Base-by-base conservation (phyloP, 495 filamentous ascomycete genomes). In the Aspergillus carlsbadensis region DNA sequence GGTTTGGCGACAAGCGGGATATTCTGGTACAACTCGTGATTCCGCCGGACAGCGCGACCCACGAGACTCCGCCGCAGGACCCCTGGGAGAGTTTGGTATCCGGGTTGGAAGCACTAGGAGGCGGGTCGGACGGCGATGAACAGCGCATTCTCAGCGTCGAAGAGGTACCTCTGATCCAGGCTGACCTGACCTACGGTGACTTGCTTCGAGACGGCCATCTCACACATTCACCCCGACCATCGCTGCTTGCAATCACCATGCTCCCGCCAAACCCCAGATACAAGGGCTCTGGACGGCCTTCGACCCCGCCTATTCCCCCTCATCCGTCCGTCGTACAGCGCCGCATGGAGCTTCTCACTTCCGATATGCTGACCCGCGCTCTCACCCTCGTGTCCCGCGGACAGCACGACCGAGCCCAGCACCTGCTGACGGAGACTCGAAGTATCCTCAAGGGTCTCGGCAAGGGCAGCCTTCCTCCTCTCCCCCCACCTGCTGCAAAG, bases 71-170 rank as follows among this genome's bases (percentile, higher is more conserved):
- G 42, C 93, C 94, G 11, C 91, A 96, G 62, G 94, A 98, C 65
- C 86, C 91, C 0, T 99, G 94, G 94, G 95, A 98, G 71, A 93
- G 89, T 31, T 89, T 99, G 53, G 91, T 98, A 6, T 98, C 95
- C 24, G 93, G 92, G 0, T 72, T 99, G 10, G 95, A 99, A 71
- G 94, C 95, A 10, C 81, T 99, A 26, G 91, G 94, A n/a, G 94
- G 95, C 6, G 86, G 90, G 1, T 73, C 89, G 11, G 94, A 99
- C 57, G 84, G 87, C 24, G 93, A 98, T 63, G 93, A 96, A 48
- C 84, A 88, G 51, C 84, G 92, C 7, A 81, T 87, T 2, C 65
- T 89, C 6, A 96, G 91, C 41, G 89, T 99, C 10, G 94, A 99
- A 65, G 94, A 99, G 64, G 86, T 98, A 10, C 94, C 94, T 1